A percentile compares a stretch with the other conserved stretches of the same genome.
Evolutionary conservation across 495 filamentous ascomycete genomes (phyloP).

Genomic region (Podospora appendiculata): DNA sequence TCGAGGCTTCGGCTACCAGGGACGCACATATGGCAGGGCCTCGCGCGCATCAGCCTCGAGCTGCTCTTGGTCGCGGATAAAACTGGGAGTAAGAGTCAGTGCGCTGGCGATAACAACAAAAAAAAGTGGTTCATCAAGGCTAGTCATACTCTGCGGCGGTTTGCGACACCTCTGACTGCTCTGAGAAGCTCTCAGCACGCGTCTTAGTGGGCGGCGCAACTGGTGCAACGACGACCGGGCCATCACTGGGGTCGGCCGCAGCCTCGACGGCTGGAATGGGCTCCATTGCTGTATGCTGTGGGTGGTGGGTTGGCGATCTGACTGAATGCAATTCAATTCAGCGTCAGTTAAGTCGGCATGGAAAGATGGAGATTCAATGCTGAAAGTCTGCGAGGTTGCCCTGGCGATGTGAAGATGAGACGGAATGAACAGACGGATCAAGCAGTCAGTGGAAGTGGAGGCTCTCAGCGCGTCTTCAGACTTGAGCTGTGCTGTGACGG

Average conservation of each 20-base stretch:
- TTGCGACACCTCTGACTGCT: constrained; percentile 63
- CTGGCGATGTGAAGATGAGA: too few relatives aligned
- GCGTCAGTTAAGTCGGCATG: too few relatives aligned
- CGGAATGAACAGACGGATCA: too few relatives aligned
- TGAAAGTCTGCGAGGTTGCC: too few relatives aligned
- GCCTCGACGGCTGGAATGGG: constrained; percentile 10
- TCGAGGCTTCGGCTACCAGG: not conserved
- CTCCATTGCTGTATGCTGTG: constrained; percentile 16
- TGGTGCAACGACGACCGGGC: constrained; percentile 10
- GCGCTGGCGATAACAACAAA: not conserved
- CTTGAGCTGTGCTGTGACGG: not conserved
- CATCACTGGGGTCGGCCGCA: constrained; percentile 10
- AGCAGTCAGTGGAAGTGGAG: too few relatives aligned
- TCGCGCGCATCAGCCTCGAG: constrained; percentile 94
- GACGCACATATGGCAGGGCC: constrained; percentile 73
- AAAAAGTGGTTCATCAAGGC: not conserved
- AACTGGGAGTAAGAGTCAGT: constrained; percentile 40
- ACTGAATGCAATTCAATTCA: too few relatives aligned
- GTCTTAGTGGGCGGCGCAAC: constrained; percentile 15
- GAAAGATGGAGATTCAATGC: too few relatives aligned
- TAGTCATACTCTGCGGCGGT: constrained; percentile 73
- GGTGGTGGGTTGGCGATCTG: too few relatives aligned
- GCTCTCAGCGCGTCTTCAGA: too few relatives aligned
- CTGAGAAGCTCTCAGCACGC: constrained; percentile 53
- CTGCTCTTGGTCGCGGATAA: constrained; percentile 79